These are phyloP conservation scores for Lasiosphaeria ovina DNA, from an alignment of 495 filamentous ascomycete genomes.

Conservation along the genomic window DNA sequence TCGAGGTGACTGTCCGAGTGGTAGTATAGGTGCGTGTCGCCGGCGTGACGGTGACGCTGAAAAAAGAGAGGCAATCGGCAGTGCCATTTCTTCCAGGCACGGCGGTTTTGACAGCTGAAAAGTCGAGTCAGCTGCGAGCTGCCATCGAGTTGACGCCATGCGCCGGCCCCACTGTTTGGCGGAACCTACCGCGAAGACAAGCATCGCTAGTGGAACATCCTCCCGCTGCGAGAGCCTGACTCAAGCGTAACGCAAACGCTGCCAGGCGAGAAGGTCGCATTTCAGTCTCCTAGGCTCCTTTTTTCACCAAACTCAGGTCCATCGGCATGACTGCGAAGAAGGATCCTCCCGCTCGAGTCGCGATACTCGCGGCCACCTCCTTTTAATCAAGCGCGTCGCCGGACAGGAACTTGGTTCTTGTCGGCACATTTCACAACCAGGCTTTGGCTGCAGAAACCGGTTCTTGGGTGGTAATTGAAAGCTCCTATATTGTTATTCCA, in stretches of 20 bases:
- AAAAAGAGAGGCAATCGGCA: constrained; percentile 30
- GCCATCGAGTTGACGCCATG: neutral
- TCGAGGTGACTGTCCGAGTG: constrained; percentile 16
- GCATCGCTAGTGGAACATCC: constrained; percentile 15
- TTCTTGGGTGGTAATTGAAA: constrained; percentile 17
- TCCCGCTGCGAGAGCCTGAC: constrained; percentile 7
- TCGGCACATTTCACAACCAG: constrained; percentile 1
- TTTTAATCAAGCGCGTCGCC: neutral
- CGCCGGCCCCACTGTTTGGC: neutral
- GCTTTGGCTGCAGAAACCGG: constrained; percentile 17
- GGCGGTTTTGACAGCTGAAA: constrained; percentile 21
- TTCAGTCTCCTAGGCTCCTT: constrained; percentile 2
- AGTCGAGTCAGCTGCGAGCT: constrained; percentile 1
- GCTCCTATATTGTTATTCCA: neutral
- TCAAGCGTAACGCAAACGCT: constrained; percentile 9
- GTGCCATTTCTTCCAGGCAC: constrained; percentile 19
- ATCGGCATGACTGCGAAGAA: neutral
- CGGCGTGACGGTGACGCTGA: constrained; percentile 24
- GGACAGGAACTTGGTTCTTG: constrained; percentile 9
- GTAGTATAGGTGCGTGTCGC: constrained; percentile 22
- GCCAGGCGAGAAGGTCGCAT: constrained; percentile 9
- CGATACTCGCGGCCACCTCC: neutral
- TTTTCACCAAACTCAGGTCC: neutral
- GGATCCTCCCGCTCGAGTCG: neutral
- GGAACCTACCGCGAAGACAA: constrained; percentile 26